Evolutionary conservation across 768 basidiomycete genomes (phyloP).

Genomic region (Inosperma sp.): DNA sequence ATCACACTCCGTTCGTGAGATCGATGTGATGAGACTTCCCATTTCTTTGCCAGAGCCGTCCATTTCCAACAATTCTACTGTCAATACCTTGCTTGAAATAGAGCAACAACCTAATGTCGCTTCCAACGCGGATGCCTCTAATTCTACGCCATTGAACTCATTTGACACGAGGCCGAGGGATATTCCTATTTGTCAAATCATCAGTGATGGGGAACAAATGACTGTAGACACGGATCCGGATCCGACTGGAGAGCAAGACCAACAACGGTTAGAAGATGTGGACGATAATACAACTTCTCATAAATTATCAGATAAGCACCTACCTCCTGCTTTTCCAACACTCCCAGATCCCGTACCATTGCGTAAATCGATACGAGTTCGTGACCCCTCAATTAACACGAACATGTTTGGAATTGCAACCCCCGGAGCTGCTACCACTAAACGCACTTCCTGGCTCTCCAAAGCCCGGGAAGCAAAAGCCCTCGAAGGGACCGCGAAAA

Average conservation of each 20-base stretch:
- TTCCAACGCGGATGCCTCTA: constrained; percentile 31
- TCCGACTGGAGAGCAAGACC: background rate
- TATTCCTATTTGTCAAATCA: background rate
- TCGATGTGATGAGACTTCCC: background rate
- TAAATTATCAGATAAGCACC: constrained; percentile 32
- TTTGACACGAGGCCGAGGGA: constrained; percentile 1
- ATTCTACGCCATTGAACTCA: constrained; percentile 39
- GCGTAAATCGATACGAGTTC: constrained; percentile 59
- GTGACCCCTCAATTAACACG: constrained; percentile 39
- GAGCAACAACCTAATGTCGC: constrained; percentile 10
- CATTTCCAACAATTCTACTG: background rate
- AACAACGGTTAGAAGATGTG: background rate
- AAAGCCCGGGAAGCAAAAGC: constrained; percentile 74
- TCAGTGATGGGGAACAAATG: background rate
- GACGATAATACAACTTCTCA: constrained; percentile 13
- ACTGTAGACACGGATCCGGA: background rate
- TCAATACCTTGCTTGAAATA: background rate
- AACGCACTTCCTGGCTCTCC: constrained; percentile 77
- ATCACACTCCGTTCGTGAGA: constrained; percentile 17
- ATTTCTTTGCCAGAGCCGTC: background rate
- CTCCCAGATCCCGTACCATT: constrained; percentile 66
- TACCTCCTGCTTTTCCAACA: constrained; percentile 49
- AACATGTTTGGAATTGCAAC: constrained; percentile 34
- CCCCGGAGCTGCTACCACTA: constrained; percentile 41
- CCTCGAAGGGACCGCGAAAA: constrained; percentile 49